These are phyloP conservation scores for Tetrapisispora namnaoensis DNA, from an alignment of 805 yeast species.

Conservation along the genomic window DNA sequence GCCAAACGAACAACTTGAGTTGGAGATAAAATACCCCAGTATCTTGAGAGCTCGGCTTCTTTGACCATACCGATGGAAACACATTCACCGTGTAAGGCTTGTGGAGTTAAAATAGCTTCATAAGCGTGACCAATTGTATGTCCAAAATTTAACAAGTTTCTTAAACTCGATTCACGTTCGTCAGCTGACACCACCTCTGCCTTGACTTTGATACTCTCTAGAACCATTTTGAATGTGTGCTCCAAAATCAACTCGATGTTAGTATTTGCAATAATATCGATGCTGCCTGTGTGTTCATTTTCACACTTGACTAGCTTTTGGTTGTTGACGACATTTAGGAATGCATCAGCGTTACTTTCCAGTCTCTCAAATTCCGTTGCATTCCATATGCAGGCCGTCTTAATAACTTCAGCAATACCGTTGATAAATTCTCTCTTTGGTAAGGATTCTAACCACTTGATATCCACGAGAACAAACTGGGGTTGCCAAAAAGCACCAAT, in stretches of 20 bases:
- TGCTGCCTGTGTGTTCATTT: slow-evolving; percentile 10
- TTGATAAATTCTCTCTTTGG: slow-evolving; percentile 92
- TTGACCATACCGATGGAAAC: slow-evolving; percentile 93
- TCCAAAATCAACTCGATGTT: slow-evolving; percentile 62
- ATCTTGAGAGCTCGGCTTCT: slow-evolving; percentile 93
- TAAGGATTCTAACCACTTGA: slow-evolving; percentile 73
- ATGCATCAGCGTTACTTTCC: slow-evolving; percentile 62
- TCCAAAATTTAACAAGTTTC: slow-evolving; percentile 90
- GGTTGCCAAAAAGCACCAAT: slow-evolving; percentile 99
- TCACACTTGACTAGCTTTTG: slow-evolving; percentile 12
- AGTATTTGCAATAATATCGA: slow-evolving; percentile 40
- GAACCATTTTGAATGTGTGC: slow-evolving; percentile 67
- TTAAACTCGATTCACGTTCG: slow-evolving; percentile 89
- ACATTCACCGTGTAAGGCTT: slow-evolving; percentile 96
- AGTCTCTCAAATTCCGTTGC: slow-evolving; percentile 78
- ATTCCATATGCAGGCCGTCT: slow-evolving; percentile 97
- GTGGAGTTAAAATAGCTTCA: slow-evolving; percentile 95
- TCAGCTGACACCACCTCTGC: slow-evolving; percentile 90
- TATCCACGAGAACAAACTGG: slow-evolving; percentile 74
- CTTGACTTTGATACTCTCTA: slow-evolving; percentile 80
- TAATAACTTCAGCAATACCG: slow-evolving; percentile 97
- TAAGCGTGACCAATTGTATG: slow-evolving; percentile 97
- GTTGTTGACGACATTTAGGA: slow-evolving; percentile 55
- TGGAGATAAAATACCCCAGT: slow-evolving; percentile 78
- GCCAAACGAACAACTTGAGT: slow-evolving; percentile 87